These are phyloP conservation scores for Oidiodendron maius DNA, from an alignment of 495 filamentous ascomycete species.

Conservation along the genomic window DNA sequence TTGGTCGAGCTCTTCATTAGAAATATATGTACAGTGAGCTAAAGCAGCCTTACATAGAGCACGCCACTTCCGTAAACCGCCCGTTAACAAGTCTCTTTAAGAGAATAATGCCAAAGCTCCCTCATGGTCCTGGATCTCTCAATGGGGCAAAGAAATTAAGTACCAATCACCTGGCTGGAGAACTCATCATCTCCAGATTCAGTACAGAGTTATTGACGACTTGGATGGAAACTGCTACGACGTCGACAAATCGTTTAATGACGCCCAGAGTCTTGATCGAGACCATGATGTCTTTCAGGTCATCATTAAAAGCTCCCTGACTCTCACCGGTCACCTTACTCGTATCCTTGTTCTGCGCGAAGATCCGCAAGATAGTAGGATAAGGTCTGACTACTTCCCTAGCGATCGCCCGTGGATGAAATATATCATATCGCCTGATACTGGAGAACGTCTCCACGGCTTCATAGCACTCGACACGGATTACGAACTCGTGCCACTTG, in stretches of 20 bases:
- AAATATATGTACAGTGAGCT: no score
- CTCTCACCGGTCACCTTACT: constrained; percentile 4
- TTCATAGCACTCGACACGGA: constrained; percentile 5
- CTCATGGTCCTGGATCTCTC: no score
- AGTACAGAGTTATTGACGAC: constrained; percentile 3
- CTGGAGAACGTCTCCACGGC: constrained; percentile 3
- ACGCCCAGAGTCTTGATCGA: constrained; percentile 2
- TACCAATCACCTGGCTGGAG: constrained; percentile 4
- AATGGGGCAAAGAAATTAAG: no score
- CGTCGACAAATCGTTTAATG: constrained; percentile 4
- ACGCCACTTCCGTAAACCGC: no score
- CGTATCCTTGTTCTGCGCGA: constrained; percentile 3
- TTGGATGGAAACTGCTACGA: constrained; percentile 3
- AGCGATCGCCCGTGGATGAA: not conserved
- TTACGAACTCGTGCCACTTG: constrained; percentile 4
- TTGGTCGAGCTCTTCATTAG: no score
- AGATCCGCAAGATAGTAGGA: constrained; percentile 5
- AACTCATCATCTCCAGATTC: constrained; percentile 4
- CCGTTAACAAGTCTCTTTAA: no score
- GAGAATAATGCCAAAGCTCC: no score
- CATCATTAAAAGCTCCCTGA: constrained; percentile 5
- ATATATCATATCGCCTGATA: constrained; percentile 6
- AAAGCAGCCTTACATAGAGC: no score
- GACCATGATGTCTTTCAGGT: constrained; percentile 3
- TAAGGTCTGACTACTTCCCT: constrained; percentile 1